A percentile compares a stretch with the other conserved stretches of the same genome.
Conservation (phyloP, 305 asterid genomes). For the Solanum aculeatissimum region DNA sequence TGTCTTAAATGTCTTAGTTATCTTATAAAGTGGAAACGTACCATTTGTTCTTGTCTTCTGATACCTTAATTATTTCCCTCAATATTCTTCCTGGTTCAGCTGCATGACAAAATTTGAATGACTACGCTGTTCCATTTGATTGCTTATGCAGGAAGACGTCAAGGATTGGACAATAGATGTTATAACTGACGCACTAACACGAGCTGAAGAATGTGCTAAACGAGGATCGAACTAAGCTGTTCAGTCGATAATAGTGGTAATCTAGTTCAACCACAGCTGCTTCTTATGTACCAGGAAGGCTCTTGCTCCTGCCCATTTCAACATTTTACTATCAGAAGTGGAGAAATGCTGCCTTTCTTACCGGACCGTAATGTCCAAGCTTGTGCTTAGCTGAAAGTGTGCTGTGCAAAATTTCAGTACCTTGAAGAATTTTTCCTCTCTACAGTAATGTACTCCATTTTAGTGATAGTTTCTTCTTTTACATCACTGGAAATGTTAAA, state of each 20-base stretch:
- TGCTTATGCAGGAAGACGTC: slow-evolving; percentile 51
- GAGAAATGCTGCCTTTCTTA: neutral
- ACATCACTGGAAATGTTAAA: neutral
- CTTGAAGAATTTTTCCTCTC: neutral
- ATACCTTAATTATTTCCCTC: neutral
- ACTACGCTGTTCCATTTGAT: neutral
- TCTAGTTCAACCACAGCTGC: neutral
- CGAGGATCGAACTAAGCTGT: slow-evolving; percentile 25
- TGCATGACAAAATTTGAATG: neutral
- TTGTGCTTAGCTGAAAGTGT: neutral
- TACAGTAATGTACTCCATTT: neutral
- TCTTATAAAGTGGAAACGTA: neutral
- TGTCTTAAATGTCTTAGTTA: neutral
- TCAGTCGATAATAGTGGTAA: neutral
- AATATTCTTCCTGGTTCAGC: neutral
- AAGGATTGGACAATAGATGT: slow-evolving; percentile 73
- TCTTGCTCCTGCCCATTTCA: neutral
- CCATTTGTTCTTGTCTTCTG: neutral
- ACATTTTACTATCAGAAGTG: neutral
- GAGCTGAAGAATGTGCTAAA: slow-evolving; percentile 66
- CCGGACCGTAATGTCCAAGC: neutral
- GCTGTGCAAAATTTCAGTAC: neutral
- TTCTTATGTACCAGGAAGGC: neutral
- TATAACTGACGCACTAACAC: slow-evolving; percentile 54
- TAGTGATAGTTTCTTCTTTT: neutral